A percentile compares a stretch with the other conserved stretches of the same genome.
Conservation (phyloP, 2,329 filamentous ascomycete species). For the Ascochyta fabae region DNA sequence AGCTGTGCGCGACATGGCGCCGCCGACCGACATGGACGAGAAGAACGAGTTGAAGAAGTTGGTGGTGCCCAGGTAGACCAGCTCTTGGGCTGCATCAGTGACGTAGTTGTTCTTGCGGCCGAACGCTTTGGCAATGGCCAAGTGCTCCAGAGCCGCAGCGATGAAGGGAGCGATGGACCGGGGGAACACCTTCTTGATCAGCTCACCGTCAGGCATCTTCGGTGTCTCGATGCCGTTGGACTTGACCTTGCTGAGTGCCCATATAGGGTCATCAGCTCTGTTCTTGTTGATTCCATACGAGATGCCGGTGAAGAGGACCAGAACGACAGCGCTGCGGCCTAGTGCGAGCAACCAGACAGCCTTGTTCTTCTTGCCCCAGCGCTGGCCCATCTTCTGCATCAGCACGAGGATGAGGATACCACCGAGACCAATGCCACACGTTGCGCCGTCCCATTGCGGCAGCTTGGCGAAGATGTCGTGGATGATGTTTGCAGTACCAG, state of each 20-base stretch:
- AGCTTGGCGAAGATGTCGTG: conserved; percentile 65
- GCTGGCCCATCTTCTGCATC: conserved; percentile 65
- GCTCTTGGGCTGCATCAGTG: conserved; percentile 69
- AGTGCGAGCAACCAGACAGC: conserved; percentile 65
- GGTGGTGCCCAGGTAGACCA: conserved; percentile 67
- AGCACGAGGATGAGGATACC: conserved; percentile 63
- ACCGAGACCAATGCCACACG: conserved; percentile 65
- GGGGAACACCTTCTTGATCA: conserved; percentile 62
- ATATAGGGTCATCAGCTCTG: conserved; percentile 56
- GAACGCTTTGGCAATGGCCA: conserved; percentile 70
- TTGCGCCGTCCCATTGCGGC: conserved; percentile 63
- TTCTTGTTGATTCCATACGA: conserved; percentile 68
- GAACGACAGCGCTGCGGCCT: conserved; percentile 65
- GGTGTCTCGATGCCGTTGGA: conserved; percentile 62
- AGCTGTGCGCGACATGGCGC: conserved; percentile 71
- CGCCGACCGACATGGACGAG: conserved; percentile 68
- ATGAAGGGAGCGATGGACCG: conserved; percentile 67
- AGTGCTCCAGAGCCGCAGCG: conserved; percentile 67
- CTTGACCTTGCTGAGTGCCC: conserved; percentile 64
- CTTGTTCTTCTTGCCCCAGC: conserved; percentile 65
- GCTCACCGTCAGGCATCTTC: conserved; percentile 53
- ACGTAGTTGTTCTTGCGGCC: conserved; percentile 67
- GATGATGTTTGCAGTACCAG: conserved; percentile 63
- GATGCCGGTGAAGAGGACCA: conserved; percentile 68
- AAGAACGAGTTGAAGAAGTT: conserved; percentile 72